phyloP scores from a whole-genome alignment of 2,329 filamentous ascomycete species.

The Boeremia lycopersici region DNA sequence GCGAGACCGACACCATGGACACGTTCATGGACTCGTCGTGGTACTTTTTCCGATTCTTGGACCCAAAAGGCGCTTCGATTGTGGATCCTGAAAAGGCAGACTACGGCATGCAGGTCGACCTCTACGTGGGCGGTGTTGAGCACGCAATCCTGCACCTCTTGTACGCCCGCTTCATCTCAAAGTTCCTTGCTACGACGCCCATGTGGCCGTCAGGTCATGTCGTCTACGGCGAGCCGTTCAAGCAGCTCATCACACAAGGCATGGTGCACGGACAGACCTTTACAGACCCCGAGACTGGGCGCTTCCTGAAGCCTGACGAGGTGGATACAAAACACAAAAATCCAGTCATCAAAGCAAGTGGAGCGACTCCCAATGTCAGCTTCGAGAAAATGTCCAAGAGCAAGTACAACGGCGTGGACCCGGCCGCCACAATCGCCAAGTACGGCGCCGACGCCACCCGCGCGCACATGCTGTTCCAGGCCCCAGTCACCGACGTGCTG shows the following conservation, averaged over 20 bases:
- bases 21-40: conserved; percentile 95
- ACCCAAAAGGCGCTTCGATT: conserved; percentile 63
- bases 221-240: conserved; percentile 73
- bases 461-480: conserved; percentile 88
- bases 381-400: conserved; percentile 97
- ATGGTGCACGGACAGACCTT: conserved; percentile 93
- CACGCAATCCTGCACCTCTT: conserved; percentile 89
- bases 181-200: conserved; percentile 70
- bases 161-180: conserved; percentile 89
- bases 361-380: conserved; percentile 64
- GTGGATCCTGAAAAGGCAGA: conserved; percentile 67
- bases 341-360: conserved; percentile 68
- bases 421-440: conserved; percentile 70
- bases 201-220: conserved; percentile 49
- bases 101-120: conserved; percentile 72
- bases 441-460: conserved; percentile 84
- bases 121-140: conserved; percentile 90
- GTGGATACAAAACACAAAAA: conserved; percentile 70
- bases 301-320: conserved; percentile 78
- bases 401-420: conserved; percentile 90
- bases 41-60: conserved; percentile 85
- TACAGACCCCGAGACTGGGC: conserved; percentile 73
- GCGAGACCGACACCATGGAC: conserved; percentile 95
- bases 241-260: conserved; percentile 81
- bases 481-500: conserved; percentile 80